A percentile compares a stretch with the other conserved stretches of the same genome.
Conservation (phyloP, 2,329 filamentous ascomycete genomes). For the Ampelomyces quisqualis region DNA sequence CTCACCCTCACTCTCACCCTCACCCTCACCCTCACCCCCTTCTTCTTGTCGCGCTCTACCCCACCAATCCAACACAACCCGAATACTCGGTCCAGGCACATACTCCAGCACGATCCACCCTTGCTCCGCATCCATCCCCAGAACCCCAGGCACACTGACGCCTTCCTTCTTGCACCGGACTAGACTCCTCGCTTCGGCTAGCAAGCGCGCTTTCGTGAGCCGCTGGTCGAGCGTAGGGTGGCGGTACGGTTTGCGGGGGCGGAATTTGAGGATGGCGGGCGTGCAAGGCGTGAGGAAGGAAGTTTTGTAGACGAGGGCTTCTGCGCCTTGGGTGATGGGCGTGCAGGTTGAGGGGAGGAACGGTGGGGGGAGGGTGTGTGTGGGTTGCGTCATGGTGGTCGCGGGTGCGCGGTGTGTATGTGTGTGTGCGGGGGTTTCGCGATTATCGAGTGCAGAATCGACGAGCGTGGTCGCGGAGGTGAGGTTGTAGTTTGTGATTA, state of each 20-base stretch:
- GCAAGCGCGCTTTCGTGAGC: conserved; percentile 80
- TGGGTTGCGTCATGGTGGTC: conserved; percentile 22
- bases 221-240: conserved; percentile 86
- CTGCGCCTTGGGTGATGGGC: conserved; percentile 90
- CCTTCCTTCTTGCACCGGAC: conserved; percentile 76
- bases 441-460: too few relatives aligned
- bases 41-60: conserved; percentile 47
- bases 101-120: conserved; percentile 58
- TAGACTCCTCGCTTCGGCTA: conserved; percentile 85
- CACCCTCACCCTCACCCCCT: conserved; percentile 7
- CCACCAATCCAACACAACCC: conserved; percentile 68
- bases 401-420: too few relatives aligned
- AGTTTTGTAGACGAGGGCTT: conserved; percentile 89
- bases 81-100: conserved; percentile 65
- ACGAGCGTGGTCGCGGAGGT: neutral
- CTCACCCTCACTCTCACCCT: conserved; percentile 31
- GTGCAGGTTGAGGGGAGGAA: conserved; percentile 58
- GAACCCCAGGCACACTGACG: conserved; percentile 77
- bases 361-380: conserved; percentile 29
- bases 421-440: neutral
- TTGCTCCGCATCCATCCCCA: conserved; percentile 64
- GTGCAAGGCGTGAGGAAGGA: conserved; percentile 69
- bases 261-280: conserved; percentile 83
- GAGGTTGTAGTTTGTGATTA: neutral
- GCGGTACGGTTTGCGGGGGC: conserved; percentile 86